A percentile compares a stretch with the other conserved stretches of the same genome.
These are phyloP conservation scores for Aspergillaceae sp. DNA, from an alignment of 2,329 filamentous ascomycete genomes.

Conservation along the genomic window DNA sequence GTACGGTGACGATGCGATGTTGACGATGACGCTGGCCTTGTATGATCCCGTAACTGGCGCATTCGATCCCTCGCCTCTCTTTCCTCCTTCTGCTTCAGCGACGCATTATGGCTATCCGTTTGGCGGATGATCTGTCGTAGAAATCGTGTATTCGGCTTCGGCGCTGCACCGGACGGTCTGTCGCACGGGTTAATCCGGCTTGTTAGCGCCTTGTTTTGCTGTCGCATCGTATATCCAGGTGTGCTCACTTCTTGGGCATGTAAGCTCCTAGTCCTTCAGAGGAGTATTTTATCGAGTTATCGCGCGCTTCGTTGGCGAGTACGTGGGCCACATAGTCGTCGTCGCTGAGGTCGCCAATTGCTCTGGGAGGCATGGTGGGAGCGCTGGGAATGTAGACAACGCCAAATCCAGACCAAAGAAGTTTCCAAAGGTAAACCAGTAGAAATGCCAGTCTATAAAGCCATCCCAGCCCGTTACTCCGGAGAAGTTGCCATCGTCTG, in stretches of 20 bases:
- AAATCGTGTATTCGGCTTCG: slow-evolving; percentile 88
- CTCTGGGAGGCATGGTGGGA: slow-evolving; percentile 19
- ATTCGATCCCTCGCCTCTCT: slow-evolving; percentile 68
- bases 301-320: slow-evolving; percentile 70
- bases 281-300: slow-evolving; percentile 65
- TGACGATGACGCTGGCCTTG: slow-evolving; percentile 17
- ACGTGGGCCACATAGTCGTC: slow-evolving; percentile 63
- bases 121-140: slow-evolving; percentile 79
- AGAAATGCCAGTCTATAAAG: too few relatives aligned
- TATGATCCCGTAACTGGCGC: slow-evolving; percentile 46
- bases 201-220: not conserved
- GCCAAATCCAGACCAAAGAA: not conserved
- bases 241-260: slow-evolving; percentile 43
- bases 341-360: slow-evolving; percentile 40
- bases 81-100: slow-evolving; percentile 73
- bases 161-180: slow-evolving; percentile 58
- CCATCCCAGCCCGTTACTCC: too few relatives aligned
- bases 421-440: not conserved
- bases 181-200: not conserved
- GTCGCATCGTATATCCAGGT: too few relatives aligned
- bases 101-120: slow-evolving; percentile 81
- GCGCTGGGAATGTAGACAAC: not conserved
- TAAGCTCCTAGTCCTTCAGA: slow-evolving; percentile 64
- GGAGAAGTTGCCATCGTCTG: too few relatives aligned
- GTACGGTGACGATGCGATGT: slow-evolving; percentile 17